Conservation (phyloP, 352 stramenopile species). For the Phytophthora europaea region DNA sequence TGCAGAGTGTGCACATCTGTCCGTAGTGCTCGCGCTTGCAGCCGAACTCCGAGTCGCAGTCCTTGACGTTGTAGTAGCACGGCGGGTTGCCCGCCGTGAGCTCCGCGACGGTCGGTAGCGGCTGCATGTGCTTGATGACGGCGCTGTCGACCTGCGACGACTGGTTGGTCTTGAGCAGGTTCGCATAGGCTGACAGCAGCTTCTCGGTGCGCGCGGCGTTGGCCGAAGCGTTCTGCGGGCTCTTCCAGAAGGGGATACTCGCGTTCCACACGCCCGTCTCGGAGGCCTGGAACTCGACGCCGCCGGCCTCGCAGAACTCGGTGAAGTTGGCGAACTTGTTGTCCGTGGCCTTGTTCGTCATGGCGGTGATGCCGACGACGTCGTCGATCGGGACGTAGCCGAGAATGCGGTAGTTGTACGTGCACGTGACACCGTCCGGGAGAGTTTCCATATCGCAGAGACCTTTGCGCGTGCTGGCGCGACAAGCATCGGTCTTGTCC, state of each 20-base stretch:
- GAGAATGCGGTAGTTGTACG: slow-evolving; percentile 79
- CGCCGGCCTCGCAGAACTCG: slow-evolving; percentile 72
- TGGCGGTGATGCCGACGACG: slow-evolving; percentile 77
- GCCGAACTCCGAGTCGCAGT: slow-evolving; percentile 57
- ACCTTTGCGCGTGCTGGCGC: slow-evolving; percentile 49
- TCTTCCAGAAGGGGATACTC: slow-evolving; percentile 70
- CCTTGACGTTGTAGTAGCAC: slow-evolving; percentile 74
- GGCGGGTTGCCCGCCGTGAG: slow-evolving; percentile 60
- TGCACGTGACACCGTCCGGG: slow-evolving; percentile 74
- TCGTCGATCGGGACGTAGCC: slow-evolving; percentile 81
- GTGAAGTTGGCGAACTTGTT: slow-evolving; percentile 66
- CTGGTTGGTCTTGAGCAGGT: slow-evolving; percentile 34
- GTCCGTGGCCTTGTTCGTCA: slow-evolving; percentile 47
- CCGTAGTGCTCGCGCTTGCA: slow-evolving; percentile 71
- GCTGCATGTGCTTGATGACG: slow-evolving; percentile 50
- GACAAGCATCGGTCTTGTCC: slow-evolving; percentile 60
- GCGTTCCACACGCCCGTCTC: slow-evolving; percentile 44
- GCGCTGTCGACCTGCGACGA: slow-evolving; percentile 45
- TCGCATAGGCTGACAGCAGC: slow-evolving; percentile 59
- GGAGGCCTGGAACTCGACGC: slow-evolving; percentile 68
- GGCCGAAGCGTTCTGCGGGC: slow-evolving; percentile 56
- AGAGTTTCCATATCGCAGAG: slow-evolving; percentile 57
- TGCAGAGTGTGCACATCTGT: slow-evolving; percentile 70
- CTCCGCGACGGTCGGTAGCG: slow-evolving; percentile 50
- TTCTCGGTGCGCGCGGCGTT: slow-evolving; percentile 55